Conservation (phyloP, 176 grass and related monocot genomes). For the Panicum miliaceum region DNA sequence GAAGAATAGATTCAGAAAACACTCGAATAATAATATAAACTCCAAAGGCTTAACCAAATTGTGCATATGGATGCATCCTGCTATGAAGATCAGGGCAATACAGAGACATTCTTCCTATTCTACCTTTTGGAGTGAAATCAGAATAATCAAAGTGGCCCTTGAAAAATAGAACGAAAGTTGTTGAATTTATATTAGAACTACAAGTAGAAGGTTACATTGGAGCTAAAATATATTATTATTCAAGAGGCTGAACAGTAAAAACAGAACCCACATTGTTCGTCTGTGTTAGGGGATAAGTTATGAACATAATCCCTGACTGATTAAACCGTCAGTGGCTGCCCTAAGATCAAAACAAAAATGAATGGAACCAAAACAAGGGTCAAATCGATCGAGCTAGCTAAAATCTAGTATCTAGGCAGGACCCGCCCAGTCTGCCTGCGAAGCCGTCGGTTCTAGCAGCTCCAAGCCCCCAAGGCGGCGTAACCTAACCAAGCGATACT, state of each 20-base stretch:
- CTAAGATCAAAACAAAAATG: background rate
- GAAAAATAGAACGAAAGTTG: background rate
- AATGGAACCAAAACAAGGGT: background rate
- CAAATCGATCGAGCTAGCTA: background rate
- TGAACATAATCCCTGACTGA: background rate
- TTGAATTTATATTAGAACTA: background rate
- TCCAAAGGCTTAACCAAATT: background rate
- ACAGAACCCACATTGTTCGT: background rate
- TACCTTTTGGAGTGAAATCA: no score
- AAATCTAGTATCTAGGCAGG: background rate
- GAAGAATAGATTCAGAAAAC: background rate
- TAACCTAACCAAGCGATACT: no score
- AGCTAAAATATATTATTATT: background rate
- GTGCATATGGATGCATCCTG: background rate
- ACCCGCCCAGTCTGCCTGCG: background rate
- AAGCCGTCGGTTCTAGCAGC: background rate
- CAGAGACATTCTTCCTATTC: no score
- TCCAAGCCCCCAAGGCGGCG: no score
- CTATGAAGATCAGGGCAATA: no score
- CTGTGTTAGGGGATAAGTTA: background rate
- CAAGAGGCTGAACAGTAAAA: background rate
- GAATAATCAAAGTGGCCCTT: no score
- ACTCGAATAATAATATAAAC: no score
- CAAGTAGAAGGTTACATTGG: background rate
- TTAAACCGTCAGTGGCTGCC: background rate